phyloP scores from a whole-genome alignment of 2,329 filamentous ascomycete genomes.

The Periconia macrospinosa region DNA sequence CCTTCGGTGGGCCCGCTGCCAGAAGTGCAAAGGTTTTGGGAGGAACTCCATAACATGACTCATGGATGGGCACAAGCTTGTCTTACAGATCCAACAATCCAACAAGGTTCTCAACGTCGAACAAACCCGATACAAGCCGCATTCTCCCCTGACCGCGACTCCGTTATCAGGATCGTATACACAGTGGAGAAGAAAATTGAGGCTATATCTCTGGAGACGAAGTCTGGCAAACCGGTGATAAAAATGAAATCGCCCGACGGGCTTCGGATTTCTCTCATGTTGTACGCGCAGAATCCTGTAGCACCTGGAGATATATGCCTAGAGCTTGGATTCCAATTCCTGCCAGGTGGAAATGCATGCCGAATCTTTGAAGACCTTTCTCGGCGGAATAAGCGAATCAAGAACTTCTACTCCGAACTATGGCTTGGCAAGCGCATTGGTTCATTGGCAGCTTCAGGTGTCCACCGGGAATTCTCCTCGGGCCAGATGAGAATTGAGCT shows the following conservation, averaged over 20 bases:
- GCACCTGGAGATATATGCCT: conserved; percentile 78
- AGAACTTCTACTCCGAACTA: conserved; percentile 97
- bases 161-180: too few relatives aligned
- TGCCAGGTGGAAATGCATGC: conserved; percentile 94
- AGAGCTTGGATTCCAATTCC: conserved; percentile 86
- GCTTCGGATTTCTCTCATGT: conserved; percentile 81
- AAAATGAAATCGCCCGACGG: conserved; percentile 76
- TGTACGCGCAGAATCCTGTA: conserved; percentile 92
- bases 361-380: conserved; percentile 97
- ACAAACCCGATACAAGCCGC: too few relatives aligned
- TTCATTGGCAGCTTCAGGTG: conserved; percentile 74
- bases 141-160: too few relatives aligned
- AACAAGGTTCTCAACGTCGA: too few relatives aligned
- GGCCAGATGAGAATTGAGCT: conserved; percentile 84
- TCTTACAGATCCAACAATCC: too few relatives aligned
- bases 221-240: conserved; percentile 46
- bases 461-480: conserved; percentile 87
- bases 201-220: too few relatives aligned
- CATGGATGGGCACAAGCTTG: too few relatives aligned
- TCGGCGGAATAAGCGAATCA: conserved; percentile 93
- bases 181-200: too few relatives aligned
- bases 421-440: conserved; percentile 91
- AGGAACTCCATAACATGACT: conserved; percentile 75
- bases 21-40: conserved; percentile 78
- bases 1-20: conserved; percentile 75